phyloP scores from a whole-genome alignment of 768 basidiomycete genomes.

The Cystofilobasidium ferigula region DNA sequence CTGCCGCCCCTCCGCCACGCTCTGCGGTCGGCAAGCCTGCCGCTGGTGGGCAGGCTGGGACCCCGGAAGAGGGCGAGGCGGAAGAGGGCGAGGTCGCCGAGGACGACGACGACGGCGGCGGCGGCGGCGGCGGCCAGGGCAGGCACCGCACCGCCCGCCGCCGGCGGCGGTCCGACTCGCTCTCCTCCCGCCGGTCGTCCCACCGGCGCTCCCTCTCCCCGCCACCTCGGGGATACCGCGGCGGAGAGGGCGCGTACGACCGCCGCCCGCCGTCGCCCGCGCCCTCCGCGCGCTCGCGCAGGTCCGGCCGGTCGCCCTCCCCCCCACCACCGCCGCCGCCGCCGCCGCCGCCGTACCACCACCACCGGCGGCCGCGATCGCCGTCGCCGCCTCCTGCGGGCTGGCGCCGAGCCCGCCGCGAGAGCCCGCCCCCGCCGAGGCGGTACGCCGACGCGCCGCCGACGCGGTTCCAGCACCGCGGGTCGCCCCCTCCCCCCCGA shows the following conservation, averaged over 20 bases:
- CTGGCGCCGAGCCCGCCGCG: too few relatives aligned
- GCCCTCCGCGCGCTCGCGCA: neutral
- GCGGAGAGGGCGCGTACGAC: neutral
- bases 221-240: neutral
- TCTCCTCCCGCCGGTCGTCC: neutral
- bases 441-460: too few relatives aligned
- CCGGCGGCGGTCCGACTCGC: neutral
- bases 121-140: neutral
- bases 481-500: too few relatives aligned
- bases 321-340: neutral
- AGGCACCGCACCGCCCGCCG: neutral
- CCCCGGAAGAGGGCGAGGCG: neutral
- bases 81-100: conserved; percentile 8
- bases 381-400: conserved; percentile 6
- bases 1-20: too few relatives aligned
- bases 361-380: neutral
- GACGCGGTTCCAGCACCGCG: too few relatives aligned
- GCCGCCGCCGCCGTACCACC: neutral
- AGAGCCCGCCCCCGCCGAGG: too few relatives aligned
- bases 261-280: neutral
- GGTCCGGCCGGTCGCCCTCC: neutral
- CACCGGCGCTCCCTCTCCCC: conserved; percentile 2
- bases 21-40: neutral
- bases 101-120: neutral
- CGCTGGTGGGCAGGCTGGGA: neutral